Conservation (phyloP, 768 basidiomycete genomes). For the Scleroderma bovista region DNA sequence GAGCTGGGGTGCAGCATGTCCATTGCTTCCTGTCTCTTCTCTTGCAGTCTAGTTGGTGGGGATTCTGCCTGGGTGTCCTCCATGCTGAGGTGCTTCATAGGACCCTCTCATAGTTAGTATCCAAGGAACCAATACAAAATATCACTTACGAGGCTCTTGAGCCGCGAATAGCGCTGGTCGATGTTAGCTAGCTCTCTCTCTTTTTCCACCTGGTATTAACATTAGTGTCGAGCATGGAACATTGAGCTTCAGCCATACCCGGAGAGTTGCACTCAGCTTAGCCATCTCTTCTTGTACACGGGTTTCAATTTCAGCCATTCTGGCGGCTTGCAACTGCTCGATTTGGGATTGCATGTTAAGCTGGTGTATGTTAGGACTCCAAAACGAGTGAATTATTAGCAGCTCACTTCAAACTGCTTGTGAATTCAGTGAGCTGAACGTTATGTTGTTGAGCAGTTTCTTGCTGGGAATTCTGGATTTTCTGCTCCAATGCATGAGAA, state of each 20-base stretch:
- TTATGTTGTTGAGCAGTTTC: neutral
- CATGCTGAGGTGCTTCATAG: neutral
- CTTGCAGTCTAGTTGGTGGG: no score
- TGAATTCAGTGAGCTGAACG: neutral
- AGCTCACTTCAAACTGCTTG: neutral
- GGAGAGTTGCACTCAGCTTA: neutral
- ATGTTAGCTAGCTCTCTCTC: slow-evolving; percentile 7
- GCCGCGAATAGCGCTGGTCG: slow-evolving; percentile 1
- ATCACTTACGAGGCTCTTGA: neutral
- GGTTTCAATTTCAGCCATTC: no score
- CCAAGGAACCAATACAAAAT: neutral
- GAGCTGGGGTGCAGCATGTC: no score
- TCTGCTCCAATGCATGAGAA: neutral
- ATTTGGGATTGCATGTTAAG: no score
- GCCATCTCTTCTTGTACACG: neutral
- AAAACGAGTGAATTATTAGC: neutral
- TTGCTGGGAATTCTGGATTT: neutral
- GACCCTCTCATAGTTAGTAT: neutral
- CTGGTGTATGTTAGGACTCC: neutral
- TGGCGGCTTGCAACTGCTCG: neutral
- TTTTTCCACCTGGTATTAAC: slow-evolving; percentile 4
- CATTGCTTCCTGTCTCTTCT: no score
- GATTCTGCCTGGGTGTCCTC: neutral
- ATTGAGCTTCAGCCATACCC: neutral
- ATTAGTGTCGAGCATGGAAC: neutral